Evolutionary conservation across 2,329 filamentous ascomycete species (phyloP), one percentile per base, ranked within the genome.

Genomic region (Talaromyces piceae): DNA sequence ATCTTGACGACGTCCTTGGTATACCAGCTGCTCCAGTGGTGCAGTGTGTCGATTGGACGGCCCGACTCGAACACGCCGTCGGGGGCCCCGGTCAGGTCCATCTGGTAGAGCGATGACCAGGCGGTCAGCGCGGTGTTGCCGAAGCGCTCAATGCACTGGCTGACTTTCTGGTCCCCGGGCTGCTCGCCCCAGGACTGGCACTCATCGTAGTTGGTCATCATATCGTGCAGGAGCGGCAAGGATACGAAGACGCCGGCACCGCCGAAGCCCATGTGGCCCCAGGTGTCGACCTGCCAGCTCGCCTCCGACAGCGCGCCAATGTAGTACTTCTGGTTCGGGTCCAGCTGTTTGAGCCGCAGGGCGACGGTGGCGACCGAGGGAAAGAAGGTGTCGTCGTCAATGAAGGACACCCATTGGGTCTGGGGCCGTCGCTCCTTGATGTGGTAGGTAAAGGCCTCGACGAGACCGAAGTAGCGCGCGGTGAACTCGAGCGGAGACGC

Each of bases 21-120:
- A 56, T 71, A 72, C 70, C 70, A 73, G 37, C 66, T 70, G 57
- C 65, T 68, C 69, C 70, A 73, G 58, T 73, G 70, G 58, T 73
- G 70, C 48, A 73, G 61, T 41, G 67, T 67, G 50, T 72, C 65
- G n/a, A 73, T 71, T 58, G 62, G 66, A 37, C 67, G 63, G 25
- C 70, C 70, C 13, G 69, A 72, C 54, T 73, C 70, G 53, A 70
- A 72, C 12, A 73, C 59, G 55, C 70, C 70, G 41, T 72, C 68
- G 8, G 69, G 63, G 12, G 65, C 65, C 25, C 69, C 69, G 45
- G 62, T 65, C 63, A 73, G 66, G 51, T 73, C 70, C 70, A 72
- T 72, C 60, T 73, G 70, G 60, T 65, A 71, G 37, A 73, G 61
- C 26, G 69, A 68, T 45, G 67, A 65, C 69, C 69, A 72, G 31